Conservation (phyloP, 2,329 filamentous ascomycete genomes). For the Trichoderma koningii region DNA sequence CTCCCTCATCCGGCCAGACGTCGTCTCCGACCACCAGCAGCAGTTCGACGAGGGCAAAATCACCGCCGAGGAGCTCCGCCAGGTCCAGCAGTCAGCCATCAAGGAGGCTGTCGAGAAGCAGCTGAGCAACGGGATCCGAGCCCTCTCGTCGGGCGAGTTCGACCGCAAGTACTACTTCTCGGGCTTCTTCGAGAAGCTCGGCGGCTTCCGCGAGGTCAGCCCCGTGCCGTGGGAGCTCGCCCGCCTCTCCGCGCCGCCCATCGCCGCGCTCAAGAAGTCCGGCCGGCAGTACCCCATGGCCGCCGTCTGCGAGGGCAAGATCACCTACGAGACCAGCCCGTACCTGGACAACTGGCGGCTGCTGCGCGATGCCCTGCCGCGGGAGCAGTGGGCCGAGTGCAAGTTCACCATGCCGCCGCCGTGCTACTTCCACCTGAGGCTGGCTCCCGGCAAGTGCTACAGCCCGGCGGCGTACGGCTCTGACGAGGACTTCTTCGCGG, state of each 20-base stretch:
- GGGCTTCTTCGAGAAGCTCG: conserved; percentile 52
- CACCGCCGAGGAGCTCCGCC: conserved; percentile 48
- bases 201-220: conserved; percentile 43
- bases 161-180: conserved; percentile 53
- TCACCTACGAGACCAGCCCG: conserved; percentile 45
- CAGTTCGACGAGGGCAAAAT: conserved; percentile 53
- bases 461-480: conserved; percentile 53
- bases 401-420: conserved; percentile 70
- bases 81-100: conserved; percentile 63
- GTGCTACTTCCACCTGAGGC: conserved; percentile 64
- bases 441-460: conserved; percentile 56
- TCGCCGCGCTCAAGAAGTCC: conserved; percentile 43
- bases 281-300: conserved; percentile 45
- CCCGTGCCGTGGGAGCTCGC: conserved; percentile 45
- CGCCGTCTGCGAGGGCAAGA: conserved; percentile 47
- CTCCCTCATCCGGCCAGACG: conserved; percentile 66
- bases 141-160: conserved; percentile 71
- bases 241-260: conserved; percentile 43
- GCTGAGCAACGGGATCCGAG: conserved; percentile 61
- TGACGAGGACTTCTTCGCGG: conserved; percentile 59
- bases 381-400: conserved; percentile 62
- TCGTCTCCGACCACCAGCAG: conserved; percentile 56
- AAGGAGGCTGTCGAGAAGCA: conserved; percentile 66
- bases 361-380: conserved; percentile 49
- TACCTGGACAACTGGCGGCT: conserved; percentile 49